phyloP scores from a whole-genome alignment of 345 rosid species.

The Citrus unshiu region DNA sequence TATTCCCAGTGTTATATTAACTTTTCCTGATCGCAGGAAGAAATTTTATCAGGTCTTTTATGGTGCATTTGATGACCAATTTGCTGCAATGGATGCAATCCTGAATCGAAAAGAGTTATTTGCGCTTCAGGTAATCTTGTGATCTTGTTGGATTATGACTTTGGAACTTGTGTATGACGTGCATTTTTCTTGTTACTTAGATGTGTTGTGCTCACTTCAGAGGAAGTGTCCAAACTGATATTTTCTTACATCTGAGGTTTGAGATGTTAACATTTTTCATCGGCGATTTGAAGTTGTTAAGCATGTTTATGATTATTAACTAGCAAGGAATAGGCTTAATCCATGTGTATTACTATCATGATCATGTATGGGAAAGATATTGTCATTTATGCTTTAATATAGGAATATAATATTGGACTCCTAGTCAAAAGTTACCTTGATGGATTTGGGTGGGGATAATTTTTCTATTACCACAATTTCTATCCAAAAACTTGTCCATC shows the following conservation, averaged over 20 bases:
- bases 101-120: constrained; percentile 69
- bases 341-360: neutral
- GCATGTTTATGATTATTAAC: neutral
- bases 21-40: constrained; percentile 47
- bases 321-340: neutral
- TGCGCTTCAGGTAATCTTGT: constrained; percentile 59
- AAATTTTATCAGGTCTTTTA: constrained; percentile 70
- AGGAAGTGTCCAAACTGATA: neutral
- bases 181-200: neutral
- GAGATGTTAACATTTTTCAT: neutral
- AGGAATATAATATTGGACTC: neutral
- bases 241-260: neutral
- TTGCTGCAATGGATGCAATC: constrained; percentile 83
- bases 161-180: neutral
- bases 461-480: neutral
- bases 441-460: neutral
- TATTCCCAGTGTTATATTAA: constrained; percentile 1
- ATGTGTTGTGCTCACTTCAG: neutral
- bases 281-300: neutral
- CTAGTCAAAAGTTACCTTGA: neutral
- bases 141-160: constrained; percentile 4
- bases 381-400: neutral
- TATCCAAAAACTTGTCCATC: neutral
- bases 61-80: constrained; percentile 79
- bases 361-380: neutral